Conservation (phyloP, 495 filamentous ascomycete species). For the Hypoxylon subgilvum region DNA sequence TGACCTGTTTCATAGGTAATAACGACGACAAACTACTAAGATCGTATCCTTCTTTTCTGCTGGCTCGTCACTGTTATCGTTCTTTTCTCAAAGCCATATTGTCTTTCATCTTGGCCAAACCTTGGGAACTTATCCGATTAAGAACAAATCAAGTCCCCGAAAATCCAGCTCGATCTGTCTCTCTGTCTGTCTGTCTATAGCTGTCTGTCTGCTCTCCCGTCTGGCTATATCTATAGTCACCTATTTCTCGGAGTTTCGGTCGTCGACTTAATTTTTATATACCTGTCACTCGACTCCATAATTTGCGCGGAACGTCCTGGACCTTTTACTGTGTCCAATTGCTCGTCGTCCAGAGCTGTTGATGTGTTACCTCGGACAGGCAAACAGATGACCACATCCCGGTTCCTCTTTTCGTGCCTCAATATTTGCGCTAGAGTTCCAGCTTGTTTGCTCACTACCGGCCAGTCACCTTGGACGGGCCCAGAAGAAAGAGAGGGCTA, state of each 20-base stretch:
- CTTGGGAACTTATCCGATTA: slow-evolving; percentile 11
- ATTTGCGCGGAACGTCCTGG: slow-evolving; percentile 21
- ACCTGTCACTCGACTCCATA: slow-evolving; percentile 3
- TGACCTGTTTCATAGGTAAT: slow-evolving; percentile 12
- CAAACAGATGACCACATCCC: slow-evolving; percentile 36
- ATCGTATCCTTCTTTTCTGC: slow-evolving; percentile 7
- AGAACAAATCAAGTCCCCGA: slow-evolving; percentile 13
- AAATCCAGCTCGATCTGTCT: slow-evolving; percentile 15
- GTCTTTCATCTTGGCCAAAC: slow-evolving; percentile 4
- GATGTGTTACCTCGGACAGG: slow-evolving; percentile 31
- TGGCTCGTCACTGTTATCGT: slow-evolving; percentile 19
- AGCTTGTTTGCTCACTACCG: slow-evolving; percentile 33
- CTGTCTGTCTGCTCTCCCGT: too few species aligned
- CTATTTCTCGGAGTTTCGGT: too few species aligned
- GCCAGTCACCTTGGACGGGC: slow-evolving; percentile 20
- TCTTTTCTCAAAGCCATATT: slow-evolving; percentile 7
- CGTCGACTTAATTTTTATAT: slow-evolving; percentile 13
- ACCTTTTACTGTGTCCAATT: slow-evolving; percentile 20
- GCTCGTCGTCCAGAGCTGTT: slow-evolving; percentile 18
- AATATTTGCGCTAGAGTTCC: slow-evolving; percentile 18
- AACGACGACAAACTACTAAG: slow-evolving; percentile 2
- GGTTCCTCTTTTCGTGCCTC: slow-evolving; percentile 28
- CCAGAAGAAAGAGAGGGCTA: slow-evolving; percentile 30
- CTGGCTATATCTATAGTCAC: not conserved
- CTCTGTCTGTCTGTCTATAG: slow-evolving; percentile 6